A percentile compares a stretch with the other conserved stretches of the same genome.
Conservation (phyloP, 331 rosid species). For the Quercus phellos region DNA sequence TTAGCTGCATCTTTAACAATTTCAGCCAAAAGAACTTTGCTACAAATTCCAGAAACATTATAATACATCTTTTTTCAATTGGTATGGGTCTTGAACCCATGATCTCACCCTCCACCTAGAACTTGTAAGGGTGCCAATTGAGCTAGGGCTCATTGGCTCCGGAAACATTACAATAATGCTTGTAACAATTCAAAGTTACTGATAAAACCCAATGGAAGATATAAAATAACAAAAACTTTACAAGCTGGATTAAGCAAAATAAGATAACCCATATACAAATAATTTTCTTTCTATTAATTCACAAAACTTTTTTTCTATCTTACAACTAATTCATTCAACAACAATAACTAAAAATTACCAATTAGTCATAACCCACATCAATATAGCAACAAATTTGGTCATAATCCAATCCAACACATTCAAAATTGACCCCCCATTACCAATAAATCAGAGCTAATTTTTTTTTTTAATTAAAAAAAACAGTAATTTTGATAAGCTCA, state of each 20-base stretch:
- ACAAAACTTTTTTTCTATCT: background rate
- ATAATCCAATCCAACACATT: background rate
- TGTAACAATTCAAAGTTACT: background rate
- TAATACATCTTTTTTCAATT: no score
- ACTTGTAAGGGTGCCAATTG: no score
- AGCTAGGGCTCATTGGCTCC: no score
- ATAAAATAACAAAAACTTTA: background rate
- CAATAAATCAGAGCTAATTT: background rate
- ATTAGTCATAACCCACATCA: background rate
- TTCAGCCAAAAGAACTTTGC: background rate
- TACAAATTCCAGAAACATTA: background rate
- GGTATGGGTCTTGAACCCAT: no score
- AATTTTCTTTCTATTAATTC: no score
- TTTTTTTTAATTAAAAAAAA: background rate
- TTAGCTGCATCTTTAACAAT: background rate
- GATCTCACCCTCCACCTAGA: no score
- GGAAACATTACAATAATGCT: background rate
- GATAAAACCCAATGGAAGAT: background rate
- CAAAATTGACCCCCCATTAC: background rate
- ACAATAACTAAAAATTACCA: background rate
- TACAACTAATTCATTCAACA: background rate
- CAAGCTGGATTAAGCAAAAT: background rate
- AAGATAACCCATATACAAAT: background rate
- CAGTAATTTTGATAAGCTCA: background rate
- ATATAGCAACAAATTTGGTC: background rate